These are phyloP conservation scores for Ogataea saltuana DNA, from an alignment of 805 yeast genomes.

Conservation along the genomic window DNA sequence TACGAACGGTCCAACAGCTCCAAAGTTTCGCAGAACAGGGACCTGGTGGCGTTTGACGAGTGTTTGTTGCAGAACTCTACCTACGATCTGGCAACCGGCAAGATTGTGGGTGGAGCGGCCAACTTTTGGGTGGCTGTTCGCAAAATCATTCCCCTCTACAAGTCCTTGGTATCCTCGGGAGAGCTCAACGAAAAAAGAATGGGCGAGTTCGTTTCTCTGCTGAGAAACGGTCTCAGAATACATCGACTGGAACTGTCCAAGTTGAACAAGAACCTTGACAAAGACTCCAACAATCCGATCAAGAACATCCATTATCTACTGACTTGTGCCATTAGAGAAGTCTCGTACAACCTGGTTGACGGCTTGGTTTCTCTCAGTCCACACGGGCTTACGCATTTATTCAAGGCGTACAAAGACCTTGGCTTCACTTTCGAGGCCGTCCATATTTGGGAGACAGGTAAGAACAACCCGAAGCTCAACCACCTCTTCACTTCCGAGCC, in stretches of 20 bases:
- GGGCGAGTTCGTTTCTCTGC: slow-evolving; percentile 49
- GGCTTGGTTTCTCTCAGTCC: slow-evolving; percentile 46
- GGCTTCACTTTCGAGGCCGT: slow-evolving; percentile 64
- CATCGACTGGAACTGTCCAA: slow-evolving; percentile 56
- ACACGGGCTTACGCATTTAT: slow-evolving; percentile 57
- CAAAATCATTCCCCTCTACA: slow-evolving; percentile 51
- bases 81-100: slow-evolving; percentile 41
- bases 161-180: slow-evolving; percentile 46
- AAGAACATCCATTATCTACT: slow-evolving; percentile 53
- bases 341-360: slow-evolving; percentile 50
- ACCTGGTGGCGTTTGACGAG: slow-evolving; percentile 52
- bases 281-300: slow-evolving; percentile 56
- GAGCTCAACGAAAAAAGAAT: slow-evolving; percentile 49
- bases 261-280: slow-evolving; percentile 58
- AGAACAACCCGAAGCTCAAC: slow-evolving; percentile 43
- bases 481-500: slow-evolving; percentile 57
- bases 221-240: slow-evolving; percentile 57
- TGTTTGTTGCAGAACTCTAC: slow-evolving; percentile 40
- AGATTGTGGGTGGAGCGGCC: slow-evolving; percentile 41
- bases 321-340: slow-evolving; percentile 51
- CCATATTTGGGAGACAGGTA: slow-evolving; percentile 68
- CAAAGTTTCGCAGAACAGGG: slow-evolving; percentile 36
- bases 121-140: slow-evolving; percentile 55
- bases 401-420: slow-evolving; percentile 61
- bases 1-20: slow-evolving; percentile 14